phyloP scores from a whole-genome alignment of 2,329 filamentous ascomycete species.

The Neofusicoccum ribis region DNA sequence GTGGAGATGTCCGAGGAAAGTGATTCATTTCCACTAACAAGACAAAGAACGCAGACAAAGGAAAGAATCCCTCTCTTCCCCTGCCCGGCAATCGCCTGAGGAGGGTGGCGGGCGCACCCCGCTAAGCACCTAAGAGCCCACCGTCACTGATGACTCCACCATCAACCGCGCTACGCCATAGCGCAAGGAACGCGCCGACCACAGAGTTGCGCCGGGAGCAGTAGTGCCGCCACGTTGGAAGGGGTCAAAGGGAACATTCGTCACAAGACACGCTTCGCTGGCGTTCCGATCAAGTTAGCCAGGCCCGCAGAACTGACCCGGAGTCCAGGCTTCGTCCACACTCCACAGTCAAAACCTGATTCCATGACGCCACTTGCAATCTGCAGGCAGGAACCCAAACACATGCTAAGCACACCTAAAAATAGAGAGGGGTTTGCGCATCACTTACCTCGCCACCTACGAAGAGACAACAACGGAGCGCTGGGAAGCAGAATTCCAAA shows the following conservation, averaged over 20 bases:
- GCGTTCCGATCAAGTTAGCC: background rate
- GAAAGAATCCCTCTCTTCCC: too few species aligned
- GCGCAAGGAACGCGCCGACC: too few species aligned
- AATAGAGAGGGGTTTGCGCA: background rate
- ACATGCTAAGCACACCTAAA: background rate
- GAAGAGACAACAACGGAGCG: background rate
- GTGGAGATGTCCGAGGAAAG: too few species aligned
- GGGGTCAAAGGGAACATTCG: background rate
- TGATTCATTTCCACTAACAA: too few species aligned
- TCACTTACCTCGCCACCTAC: background rate
- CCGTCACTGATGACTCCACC: too few species aligned
- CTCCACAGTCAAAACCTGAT: background rate
- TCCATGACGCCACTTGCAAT: background rate
- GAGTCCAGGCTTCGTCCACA: background rate
- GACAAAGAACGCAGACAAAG: too few species aligned
- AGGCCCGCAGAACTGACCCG: background rate
- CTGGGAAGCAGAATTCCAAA: conserved; percentile 7
- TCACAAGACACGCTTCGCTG: conserved; percentile 3
- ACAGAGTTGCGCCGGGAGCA: too few species aligned
- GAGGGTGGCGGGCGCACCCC: too few species aligned
- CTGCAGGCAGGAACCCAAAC: background rate
- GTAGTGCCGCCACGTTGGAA: too few species aligned
- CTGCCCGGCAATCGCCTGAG: too few species aligned
- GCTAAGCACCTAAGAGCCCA: too few species aligned
- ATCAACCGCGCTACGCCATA: too few species aligned